phyloP scores from a whole-genome alignment of 768 basidiomycete genomes.

The Psilocybe tampanensis region DNA sequence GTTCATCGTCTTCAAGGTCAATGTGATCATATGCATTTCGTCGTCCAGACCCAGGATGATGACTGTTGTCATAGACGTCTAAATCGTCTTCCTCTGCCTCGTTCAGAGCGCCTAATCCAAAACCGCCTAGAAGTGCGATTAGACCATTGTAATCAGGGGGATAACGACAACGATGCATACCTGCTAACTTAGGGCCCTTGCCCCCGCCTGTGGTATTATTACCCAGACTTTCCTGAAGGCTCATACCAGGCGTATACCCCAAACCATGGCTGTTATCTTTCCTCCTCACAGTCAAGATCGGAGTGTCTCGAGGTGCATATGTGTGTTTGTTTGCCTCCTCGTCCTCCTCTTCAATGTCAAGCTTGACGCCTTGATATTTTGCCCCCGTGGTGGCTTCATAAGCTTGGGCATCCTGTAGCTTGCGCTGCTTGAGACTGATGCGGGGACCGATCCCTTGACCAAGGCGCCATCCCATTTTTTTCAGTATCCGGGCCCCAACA shows the following conservation, averaged over 20 bases:
- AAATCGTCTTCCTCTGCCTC: conserved; percentile 94
- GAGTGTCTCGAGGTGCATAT: conserved; percentile 83
- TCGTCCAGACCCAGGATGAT: conserved; percentile 36
- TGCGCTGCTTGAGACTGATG: conserved; percentile 74
- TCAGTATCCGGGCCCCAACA: conserved; percentile 81
- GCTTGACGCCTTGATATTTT: conserved; percentile 30
- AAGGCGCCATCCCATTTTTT: conserved; percentile 94
- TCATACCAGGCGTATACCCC: conserved; percentile 72
- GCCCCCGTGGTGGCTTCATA: conserved; percentile 33
- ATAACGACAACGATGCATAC: conserved; percentile 34
- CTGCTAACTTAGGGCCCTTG: conserved; percentile 58
- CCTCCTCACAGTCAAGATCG: conserved; percentile 57
- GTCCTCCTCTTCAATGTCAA: conserved; percentile 56
- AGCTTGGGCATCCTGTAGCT: conserved; percentile 64
- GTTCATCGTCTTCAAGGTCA: conserved; percentile 68
- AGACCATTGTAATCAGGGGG: neutral
- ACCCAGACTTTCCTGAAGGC: conserved; percentile 63
- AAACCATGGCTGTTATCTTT: conserved; percentile 84
- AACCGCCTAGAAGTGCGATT: conserved; percentile 58
- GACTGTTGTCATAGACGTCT: conserved; percentile 71
- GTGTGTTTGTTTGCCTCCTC: conserved; percentile 87
- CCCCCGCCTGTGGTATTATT: conserved; percentile 22
- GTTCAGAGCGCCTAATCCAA: conserved; percentile 87
- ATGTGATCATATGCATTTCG: conserved; percentile 67
- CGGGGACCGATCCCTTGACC: conserved; percentile 96